These are phyloP conservation scores for Allium cepa DNA, from an alignment of 106 monocot genomes.

Conservation along the genomic window DNA sequence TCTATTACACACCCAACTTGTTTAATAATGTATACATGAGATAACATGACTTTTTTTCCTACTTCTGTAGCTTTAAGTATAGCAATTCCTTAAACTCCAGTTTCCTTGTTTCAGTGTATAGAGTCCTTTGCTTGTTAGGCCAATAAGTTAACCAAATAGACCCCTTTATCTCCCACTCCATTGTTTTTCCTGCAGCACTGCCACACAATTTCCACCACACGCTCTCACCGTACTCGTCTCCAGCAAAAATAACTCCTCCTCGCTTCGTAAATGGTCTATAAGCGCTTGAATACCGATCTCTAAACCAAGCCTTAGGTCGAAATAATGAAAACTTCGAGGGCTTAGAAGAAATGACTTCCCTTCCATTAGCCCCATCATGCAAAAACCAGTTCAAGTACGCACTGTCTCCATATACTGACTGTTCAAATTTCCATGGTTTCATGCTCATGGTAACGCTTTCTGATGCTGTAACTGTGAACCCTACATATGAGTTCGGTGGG, in stretches of 20 bases:
- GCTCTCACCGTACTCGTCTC: conserved; percentile 80
- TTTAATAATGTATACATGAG: background rate
- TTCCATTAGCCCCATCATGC: conserved; percentile 55
- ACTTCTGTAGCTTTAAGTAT: conserved; percentile 5
- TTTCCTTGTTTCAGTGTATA: conserved; percentile 58
- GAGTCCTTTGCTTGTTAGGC: conserved; percentile 66
- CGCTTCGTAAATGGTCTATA: conserved; percentile 78
- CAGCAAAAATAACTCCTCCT: conserved; percentile 76
- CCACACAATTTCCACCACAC: conserved; percentile 61
- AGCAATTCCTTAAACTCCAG: conserved; percentile 60
- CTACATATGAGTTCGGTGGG: conserved; percentile 30
- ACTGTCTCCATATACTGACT: conserved; percentile 45
- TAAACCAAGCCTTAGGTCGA: conserved; percentile 58
- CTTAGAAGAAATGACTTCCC: conserved; percentile 59
- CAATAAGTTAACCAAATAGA: conserved; percentile 71
- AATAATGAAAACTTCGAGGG: conserved; percentile 62
- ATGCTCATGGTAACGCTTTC: conserved; percentile 56
- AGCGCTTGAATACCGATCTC: conserved; percentile 54
- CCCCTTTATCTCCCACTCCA: conserved; percentile 75
- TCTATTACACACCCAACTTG: background rate
- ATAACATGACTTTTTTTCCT: background rate
- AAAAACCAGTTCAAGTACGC: conserved; percentile 68
- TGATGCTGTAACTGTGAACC: conserved; percentile 27
- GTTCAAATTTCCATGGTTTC: conserved; percentile 87
- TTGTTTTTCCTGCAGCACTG: conserved; percentile 27